These are phyloP conservation scores for Marsdenia floribunda DNA, from an alignment of 257 asterid species.

Conservation along the genomic window DNA sequence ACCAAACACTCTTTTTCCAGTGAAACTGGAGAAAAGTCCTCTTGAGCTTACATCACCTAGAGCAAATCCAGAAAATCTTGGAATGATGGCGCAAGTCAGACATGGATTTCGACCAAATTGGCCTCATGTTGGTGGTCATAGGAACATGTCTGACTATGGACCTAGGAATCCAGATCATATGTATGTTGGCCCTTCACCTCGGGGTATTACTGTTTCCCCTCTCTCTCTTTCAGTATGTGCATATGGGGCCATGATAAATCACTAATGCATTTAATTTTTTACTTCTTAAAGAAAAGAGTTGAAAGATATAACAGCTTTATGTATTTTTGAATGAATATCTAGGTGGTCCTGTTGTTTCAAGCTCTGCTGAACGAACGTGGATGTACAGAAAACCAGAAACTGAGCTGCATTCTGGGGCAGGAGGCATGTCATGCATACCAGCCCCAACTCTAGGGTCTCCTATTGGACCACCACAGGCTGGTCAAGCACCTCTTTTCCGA, in stretches of 20 bases:
- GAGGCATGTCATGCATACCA: constrained; percentile 36
- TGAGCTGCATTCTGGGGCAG: constrained; percentile 48
- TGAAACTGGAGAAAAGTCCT: constrained; percentile 43
- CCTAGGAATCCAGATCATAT: constrained; percentile 23
- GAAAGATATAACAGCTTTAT: background rate
- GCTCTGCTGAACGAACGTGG: constrained; percentile 34
- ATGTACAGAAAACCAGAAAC: constrained; percentile 39
- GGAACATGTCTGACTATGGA: constrained; percentile 50
- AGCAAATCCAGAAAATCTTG: constrained; percentile 51
- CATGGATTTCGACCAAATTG: constrained; percentile 58
- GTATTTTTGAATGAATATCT: constrained; percentile 7
- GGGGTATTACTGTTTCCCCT: constrained; percentile 21
- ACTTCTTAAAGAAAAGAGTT: background rate
- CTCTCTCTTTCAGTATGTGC: background rate
- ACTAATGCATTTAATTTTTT: background rate
- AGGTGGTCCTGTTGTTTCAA: constrained; percentile 28
- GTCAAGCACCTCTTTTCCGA: constrained; percentile 47
- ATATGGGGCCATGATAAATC: background rate
- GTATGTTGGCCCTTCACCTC: constrained; percentile 25
- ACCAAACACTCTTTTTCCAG: constrained; percentile 30
- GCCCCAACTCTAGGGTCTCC: constrained; percentile 44
- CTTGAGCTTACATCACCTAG: constrained; percentile 72
- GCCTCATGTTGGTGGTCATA: constrained; percentile 33
- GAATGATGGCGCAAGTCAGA: constrained; percentile 42
- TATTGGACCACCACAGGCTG: constrained; percentile 50